Evolutionary conservation across 345 rosid species (phyloP).

Genomic region (Angophora floribunda): DNA sequence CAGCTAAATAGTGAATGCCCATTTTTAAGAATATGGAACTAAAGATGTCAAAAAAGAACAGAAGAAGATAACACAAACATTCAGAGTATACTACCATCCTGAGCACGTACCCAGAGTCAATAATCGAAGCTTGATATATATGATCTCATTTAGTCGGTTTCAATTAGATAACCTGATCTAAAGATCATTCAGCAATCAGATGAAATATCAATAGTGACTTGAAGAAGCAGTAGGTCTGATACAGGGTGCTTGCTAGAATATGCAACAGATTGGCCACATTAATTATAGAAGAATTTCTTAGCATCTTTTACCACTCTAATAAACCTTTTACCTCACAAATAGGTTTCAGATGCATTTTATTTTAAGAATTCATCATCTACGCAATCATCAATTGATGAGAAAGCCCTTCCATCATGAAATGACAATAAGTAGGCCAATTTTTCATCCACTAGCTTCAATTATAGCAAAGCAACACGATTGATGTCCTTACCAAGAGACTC

Average conservation of each 20-base stretch:
- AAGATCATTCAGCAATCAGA: background rate
- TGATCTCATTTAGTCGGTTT: background rate
- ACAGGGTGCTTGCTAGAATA: background rate
- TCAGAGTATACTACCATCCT: background rate
- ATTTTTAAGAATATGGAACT: background rate
- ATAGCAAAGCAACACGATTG: background rate
- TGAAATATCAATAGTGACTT: background rate
- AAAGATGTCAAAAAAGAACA: background rate
- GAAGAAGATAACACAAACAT: background rate
- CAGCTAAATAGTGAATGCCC: background rate
- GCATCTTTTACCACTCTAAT: background rate
- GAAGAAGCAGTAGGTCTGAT: background rate
- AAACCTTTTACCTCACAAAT: background rate
- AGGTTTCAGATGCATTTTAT: background rate
- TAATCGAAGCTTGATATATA: background rate
- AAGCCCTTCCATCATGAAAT: background rate
- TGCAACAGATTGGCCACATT: background rate
- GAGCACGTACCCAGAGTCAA: background rate
- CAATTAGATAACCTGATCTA: background rate
- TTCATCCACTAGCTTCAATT: background rate
- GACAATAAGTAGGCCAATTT: background rate
- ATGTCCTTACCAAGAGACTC: slow-evolving; percentile 45
- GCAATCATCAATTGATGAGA: background rate
- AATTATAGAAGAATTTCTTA: background rate
- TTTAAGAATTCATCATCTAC: background rate